Evolutionary conservation across 768 basidiomycete genomes (phyloP).

Genomic region (Saitozyma podzolica): DNA sequence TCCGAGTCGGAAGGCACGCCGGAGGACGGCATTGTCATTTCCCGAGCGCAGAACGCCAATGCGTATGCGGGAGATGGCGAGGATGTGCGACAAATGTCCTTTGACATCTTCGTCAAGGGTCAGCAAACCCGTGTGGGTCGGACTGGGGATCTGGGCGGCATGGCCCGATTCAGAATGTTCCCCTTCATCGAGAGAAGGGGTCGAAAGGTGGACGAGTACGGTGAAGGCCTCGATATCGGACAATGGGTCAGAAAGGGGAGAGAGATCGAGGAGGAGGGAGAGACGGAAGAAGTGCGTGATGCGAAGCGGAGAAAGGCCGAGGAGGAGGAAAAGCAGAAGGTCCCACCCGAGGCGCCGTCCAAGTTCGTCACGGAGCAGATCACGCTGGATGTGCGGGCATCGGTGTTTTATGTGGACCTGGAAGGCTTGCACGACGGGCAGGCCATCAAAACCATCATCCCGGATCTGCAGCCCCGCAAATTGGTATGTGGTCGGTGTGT

Average conservation of each 20-base stretch:
- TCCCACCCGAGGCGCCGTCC: slow-evolving; percentile 78
- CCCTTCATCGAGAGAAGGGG: slow-evolving; percentile 87
- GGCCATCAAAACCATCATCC: slow-evolving; percentile 92
- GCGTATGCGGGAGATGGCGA: slow-evolving; percentile 46
- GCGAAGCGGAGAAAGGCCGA: slow-evolving; percentile 66
- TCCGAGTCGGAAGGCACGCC: slow-evolving; percentile 67
- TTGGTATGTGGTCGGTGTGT: slow-evolving; percentile 61
- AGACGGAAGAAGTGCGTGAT: slow-evolving; percentile 76
- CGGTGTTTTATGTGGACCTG: slow-evolving; percentile 88
- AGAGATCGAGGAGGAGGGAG: slow-evolving; percentile 84
- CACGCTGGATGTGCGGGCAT: slow-evolving; percentile 78
- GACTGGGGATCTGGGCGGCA: slow-evolving; percentile 13
- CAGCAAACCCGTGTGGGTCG: slow-evolving; percentile 71
- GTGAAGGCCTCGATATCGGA: slow-evolving; percentile 90
- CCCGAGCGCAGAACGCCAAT: slow-evolving; percentile 15
- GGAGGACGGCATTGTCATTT: slow-evolving; percentile 53
- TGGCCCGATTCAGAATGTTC: slow-evolving; percentile 85
- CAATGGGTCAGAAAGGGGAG: slow-evolving; percentile 93
- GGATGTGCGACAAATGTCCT: slow-evolving; percentile 61
- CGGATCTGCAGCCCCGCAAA: slow-evolving; percentile 93
- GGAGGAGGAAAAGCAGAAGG: slow-evolving; percentile 79
- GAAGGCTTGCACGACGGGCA: slow-evolving; percentile 96
- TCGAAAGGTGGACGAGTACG: slow-evolving; percentile 88
- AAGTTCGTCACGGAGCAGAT: slow-evolving; percentile 79
- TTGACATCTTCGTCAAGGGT: slow-evolving; percentile 97